These are phyloP conservation scores for Papiliotrema terrestris DNA, from an alignment of 1,284 basidiomycete genomes.

Conservation along the genomic window DNA sequence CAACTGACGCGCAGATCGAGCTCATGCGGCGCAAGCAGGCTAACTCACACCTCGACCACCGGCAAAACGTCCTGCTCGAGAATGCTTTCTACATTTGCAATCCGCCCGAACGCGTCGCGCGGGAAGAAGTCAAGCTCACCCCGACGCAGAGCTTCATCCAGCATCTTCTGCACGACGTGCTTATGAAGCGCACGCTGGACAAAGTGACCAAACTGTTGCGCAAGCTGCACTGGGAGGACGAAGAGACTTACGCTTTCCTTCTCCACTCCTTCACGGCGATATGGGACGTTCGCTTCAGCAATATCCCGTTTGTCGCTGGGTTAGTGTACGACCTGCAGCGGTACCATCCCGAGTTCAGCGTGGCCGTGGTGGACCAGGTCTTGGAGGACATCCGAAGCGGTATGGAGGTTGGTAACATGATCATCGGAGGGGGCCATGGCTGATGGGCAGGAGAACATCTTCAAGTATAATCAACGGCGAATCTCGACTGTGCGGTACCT, in stretches of 20 bases:
- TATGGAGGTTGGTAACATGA: conserved; percentile 58
- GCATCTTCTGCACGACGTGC: conserved; percentile 85
- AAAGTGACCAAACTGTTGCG: conserved; percentile 87
- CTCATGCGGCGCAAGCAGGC: conserved; percentile 91
- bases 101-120: conserved; percentile 85
- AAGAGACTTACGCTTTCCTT: conserved; percentile 49
- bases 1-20: conserved; percentile 63
- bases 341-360: conserved; percentile 83
- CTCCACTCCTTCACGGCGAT: conserved; percentile 88
- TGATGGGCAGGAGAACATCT: conserved; percentile 66
- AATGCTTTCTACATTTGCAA: conserved; percentile 99
- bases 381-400: conserved; percentile 87
- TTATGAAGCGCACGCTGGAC: conserved; percentile 85
- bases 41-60: conserved; percentile 84
- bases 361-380: conserved; percentile 88
- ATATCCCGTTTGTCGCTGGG: conserved; percentile 88
- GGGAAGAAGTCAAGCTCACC: conserved; percentile 77
- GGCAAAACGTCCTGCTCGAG: conserved; percentile 84
- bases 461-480: conserved; percentile 90
- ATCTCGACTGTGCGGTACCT: conserved; percentile 89
- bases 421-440: neutral
- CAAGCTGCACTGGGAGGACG: conserved; percentile 93
- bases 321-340: conserved; percentile 88
- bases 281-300: conserved; percentile 92
- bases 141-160: conserved; percentile 89